Evolutionary conservation across 306 rosid species (phyloP), one percentile per base, ranked within the genome.

Genomic region (Corylus americana): DNA sequence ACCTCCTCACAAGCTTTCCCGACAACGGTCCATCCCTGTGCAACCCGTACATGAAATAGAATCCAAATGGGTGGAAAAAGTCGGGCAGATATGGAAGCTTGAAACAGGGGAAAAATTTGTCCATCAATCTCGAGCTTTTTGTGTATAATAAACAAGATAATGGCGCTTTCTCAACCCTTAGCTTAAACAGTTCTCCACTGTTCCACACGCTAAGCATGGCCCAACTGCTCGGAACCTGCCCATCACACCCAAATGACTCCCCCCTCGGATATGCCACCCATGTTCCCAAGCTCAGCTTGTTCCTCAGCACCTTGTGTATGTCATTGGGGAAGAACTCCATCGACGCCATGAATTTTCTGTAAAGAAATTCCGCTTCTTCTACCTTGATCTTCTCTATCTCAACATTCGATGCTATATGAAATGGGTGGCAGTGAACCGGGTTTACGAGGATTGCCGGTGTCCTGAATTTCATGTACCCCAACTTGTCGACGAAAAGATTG

Each of bases 131-230:
- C 80, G 89, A 87, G 80, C 91, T 85, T 82, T 90, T 87, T 17
- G 95, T 88, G 76, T 83, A 91, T 20, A 89, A 27, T 47, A 91
- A 74, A 85, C 95, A 92, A 70, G 90, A 77, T 17, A 91, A 74
- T 16, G 98, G 94, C 29, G 91, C 95, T 82, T 92, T 89, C 73
- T 89, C 93, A 18, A 95, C 68, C 85, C 92, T 87, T n/a, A 92
- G 66, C 80, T 87, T 91, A 78, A 92, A 92, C 2, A 92, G 45
- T 8, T 91, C 86, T 25, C 96, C 94, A 62, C 96, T 90, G 49
- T 95, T 92, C 98, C 98, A 95, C 9, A 95, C 94, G 73, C 98
- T 95, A 35, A 91, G 82, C 86, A 94, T 85, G 13, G 98, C 98
- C 97, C 97, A 95, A 74, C 85, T 88, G 4, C 68, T 66, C 3